Conservation (phyloP, 2,329 filamentous ascomycete species). For the Hypoxylon sp. region DNA sequence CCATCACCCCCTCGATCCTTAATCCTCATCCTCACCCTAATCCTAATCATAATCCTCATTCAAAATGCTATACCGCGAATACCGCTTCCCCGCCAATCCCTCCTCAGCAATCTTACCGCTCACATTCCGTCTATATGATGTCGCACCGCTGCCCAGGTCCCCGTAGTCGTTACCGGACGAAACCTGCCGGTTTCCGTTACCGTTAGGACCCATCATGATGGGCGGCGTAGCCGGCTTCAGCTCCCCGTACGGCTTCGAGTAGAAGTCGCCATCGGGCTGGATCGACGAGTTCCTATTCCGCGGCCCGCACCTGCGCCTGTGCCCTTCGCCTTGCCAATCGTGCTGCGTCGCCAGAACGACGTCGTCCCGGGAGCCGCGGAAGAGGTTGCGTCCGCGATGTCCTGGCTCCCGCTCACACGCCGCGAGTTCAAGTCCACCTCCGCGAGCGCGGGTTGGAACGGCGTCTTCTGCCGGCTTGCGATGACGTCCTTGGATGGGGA, state of each 20-base stretch:
- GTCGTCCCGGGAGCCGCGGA: constrained; percentile 50
- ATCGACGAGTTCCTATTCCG: constrained; percentile 62
- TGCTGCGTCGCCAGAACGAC: constrained; percentile 43
- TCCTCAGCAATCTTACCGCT: constrained; percentile 83
- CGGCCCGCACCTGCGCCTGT: constrained; percentile 6
- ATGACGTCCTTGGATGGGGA: constrained; percentile 12
- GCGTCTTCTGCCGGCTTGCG: constrained; percentile 50
- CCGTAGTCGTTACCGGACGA: constrained; percentile 73
- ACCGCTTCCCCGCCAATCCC: constrained; percentile 63
- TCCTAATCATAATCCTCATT: constrained; percentile 35
- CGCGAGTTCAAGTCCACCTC: constrained; percentile 64
- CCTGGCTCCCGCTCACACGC: constrained; percentile 60
- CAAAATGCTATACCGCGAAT: constrained; percentile 51
- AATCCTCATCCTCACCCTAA: background rate
- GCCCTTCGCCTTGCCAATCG: constrained; percentile 12
- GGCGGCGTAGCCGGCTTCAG: constrained; percentile 69
- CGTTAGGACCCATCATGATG: constrained; percentile 62
- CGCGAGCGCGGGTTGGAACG: constrained; percentile 56
- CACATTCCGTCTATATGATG: constrained; percentile 68
- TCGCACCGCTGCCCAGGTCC: constrained; percentile 48
- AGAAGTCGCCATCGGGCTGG: constrained; percentile 66
- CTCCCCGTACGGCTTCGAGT: constrained; percentile 72
- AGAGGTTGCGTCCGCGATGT: constrained; percentile 61
- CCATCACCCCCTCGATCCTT: background rate
- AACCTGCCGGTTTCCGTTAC: constrained; percentile 63